Evolutionary conservation across 2,329 filamentous ascomycete species (phyloP).

Genomic region (Dothistroma septosporum): DNA sequence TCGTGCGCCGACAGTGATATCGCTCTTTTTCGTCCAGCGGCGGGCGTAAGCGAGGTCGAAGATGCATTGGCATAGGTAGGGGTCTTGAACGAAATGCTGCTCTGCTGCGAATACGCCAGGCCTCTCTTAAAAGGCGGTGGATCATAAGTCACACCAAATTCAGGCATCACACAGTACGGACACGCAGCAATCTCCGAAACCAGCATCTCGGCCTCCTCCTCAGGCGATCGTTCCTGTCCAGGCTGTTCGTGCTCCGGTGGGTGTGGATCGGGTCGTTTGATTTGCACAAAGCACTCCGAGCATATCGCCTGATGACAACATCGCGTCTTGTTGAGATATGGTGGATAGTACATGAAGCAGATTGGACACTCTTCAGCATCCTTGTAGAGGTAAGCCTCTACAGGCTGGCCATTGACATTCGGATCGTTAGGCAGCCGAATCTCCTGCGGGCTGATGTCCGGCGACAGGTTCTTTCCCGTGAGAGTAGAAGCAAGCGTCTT

Average conservation of each 20-base stretch:
- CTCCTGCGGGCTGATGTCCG: slow-evolving; percentile 72
- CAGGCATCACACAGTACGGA: slow-evolving; percentile 89
- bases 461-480: slow-evolving; percentile 63
- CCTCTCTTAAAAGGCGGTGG: slow-evolving; percentile 84
- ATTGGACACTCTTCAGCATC: slow-evolving; percentile 88
- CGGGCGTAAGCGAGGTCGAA: slow-evolving; percentile 65
- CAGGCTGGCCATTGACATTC: slow-evolving; percentile 86
- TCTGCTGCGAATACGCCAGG: slow-evolving; percentile 61
- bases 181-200: slow-evolving; percentile 89
- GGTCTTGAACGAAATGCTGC: slow-evolving; percentile 48
- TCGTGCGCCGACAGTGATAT: slow-evolving; percentile 76
- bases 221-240: slow-evolving; percentile 31
- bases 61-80: slow-evolving; percentile 75
- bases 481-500: slow-evolving; percentile 78
- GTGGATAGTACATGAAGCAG: slow-evolving; percentile 93
- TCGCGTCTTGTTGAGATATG: slow-evolving; percentile 86
- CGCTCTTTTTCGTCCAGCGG: slow-evolving; percentile 52
- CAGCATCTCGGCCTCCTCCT: slow-evolving; percentile 58
- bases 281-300: slow-evolving; percentile 98
- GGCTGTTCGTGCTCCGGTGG: slow-evolving; percentile 63
- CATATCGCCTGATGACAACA: slow-evolving; percentile 97
- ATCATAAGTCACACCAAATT: slow-evolving; percentile 95
- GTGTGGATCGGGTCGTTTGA: slow-evolving; percentile 89
- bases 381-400: slow-evolving; percentile 93
- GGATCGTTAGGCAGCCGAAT: slow-evolving; percentile 75